Conservation (phyloP, 129 eudicot species). For the Flaveria linearis region DNA sequence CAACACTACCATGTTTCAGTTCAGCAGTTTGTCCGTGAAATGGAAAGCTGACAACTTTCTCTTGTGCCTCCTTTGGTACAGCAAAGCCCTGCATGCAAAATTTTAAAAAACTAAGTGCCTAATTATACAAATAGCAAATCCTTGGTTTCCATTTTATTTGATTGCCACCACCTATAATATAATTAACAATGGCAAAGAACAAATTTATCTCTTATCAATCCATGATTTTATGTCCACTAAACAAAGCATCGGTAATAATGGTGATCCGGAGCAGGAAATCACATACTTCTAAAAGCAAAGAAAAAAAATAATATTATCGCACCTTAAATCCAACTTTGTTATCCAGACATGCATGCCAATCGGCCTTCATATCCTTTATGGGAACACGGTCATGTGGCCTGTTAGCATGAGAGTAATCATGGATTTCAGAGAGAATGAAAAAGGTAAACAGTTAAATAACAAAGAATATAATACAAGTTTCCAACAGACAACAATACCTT, state of each 20-base stretch:
- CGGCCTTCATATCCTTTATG: conserved; percentile 90
- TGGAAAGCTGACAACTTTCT: conserved; percentile 80
- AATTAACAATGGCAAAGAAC: background rate
- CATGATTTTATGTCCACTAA: background rate
- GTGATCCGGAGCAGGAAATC: background rate
- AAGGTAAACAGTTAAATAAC: background rate
- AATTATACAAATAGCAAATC: background rate
- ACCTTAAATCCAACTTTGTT: conserved; percentile 98
- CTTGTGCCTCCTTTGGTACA: conserved; percentile 83
- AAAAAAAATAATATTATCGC: background rate
- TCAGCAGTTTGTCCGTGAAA: conserved; percentile 91
- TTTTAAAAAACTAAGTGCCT: background rate
- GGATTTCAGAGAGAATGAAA: background rate
- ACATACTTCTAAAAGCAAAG: conserved; percentile 8
- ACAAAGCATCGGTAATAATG: conserved; percentile 11
- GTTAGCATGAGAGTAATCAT: conserved; percentile 13
- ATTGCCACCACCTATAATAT: background rate
- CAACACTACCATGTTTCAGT: conserved; percentile 94
- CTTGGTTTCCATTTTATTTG: background rate
- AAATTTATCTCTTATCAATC: background rate
- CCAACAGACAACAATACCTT: conserved; percentile 48
- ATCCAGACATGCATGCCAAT: conserved; percentile 95
- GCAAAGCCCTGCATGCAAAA: conserved; percentile 76
- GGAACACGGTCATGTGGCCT: conserved; percentile 99
- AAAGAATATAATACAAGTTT: background rate